These are phyloP conservation scores for Lodderomyces metapsilosis DNA, from an alignment of 1,139 yeast genomes.

Conservation along the genomic window DNA sequence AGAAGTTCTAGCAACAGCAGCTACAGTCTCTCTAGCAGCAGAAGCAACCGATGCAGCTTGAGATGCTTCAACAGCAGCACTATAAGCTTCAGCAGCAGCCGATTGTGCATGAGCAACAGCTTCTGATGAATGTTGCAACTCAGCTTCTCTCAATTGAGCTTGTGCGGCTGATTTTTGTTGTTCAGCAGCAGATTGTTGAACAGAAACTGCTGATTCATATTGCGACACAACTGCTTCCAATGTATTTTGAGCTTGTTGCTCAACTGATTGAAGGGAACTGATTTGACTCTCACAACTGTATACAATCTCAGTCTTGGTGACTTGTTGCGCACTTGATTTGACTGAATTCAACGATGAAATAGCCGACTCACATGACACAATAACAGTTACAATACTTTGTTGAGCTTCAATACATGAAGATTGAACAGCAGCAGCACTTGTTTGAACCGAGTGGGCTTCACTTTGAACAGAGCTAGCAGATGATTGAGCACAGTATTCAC, in stretches of 20 bases:
- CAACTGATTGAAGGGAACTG: constrained; percentile 7
- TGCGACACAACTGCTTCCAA: constrained; percentile 7
- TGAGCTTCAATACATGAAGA: constrained; percentile 8
- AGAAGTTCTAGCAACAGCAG: constrained; percentile 3
- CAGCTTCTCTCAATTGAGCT: constrained; percentile 11
- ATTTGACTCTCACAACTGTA: constrained; percentile 10
- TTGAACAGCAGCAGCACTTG: constrained; percentile 10
- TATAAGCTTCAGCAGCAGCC: constrained; percentile 11
- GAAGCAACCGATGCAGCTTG: constrained; percentile 6
- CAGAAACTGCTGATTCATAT: constrained; percentile 9
- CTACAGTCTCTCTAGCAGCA: constrained; percentile 5
- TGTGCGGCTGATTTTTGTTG: constrained; percentile 13
- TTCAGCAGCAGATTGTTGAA: constrained; percentile 8
- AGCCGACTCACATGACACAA: constrained; percentile 14
- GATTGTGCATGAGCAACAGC: constrained; percentile 9
- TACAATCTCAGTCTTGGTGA: constrained; percentile 9
- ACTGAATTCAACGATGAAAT: constrained; percentile 12
- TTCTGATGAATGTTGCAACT: constrained; percentile 8
- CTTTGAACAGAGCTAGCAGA: constrained; percentile 11
- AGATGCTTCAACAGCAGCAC: constrained; percentile 9
- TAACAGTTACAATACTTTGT: constrained; percentile 9
- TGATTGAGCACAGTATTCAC: constrained; percentile 9
- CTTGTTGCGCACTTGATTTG: constrained; percentile 10
- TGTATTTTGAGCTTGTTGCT: constrained; percentile 8
- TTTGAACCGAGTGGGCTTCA: constrained; percentile 7